Evolutionary conservation across 306 rosid species (phyloP).

Genomic region (Ammopiptanthus mongolicus): DNA sequence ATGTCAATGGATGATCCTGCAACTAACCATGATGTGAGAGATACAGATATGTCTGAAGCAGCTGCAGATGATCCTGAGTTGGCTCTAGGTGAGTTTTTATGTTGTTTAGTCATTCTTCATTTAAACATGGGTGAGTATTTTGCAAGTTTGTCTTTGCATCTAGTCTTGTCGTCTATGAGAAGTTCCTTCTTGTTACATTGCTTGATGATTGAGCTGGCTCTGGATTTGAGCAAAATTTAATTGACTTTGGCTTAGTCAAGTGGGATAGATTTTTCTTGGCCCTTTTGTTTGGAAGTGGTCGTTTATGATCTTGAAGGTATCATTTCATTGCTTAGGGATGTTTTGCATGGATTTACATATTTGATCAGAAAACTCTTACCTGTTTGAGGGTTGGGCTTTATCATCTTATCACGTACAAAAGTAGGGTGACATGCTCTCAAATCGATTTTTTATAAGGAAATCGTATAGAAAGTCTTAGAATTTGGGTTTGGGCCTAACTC

Average conservation of each 20-base stretch:
- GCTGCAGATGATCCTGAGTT: conserved; percentile 76
- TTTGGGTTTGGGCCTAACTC: too few relatives aligned
- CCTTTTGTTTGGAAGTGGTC: background rate
- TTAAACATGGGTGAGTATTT: background rate
- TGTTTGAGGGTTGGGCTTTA: background rate
- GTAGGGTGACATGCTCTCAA: too few relatives aligned
- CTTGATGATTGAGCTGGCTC: conserved; percentile 6
- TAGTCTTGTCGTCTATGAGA: background rate
- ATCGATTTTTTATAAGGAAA: too few relatives aligned
- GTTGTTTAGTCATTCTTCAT: background rate
- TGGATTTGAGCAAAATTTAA: background rate
- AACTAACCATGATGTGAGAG: conserved; percentile 51
- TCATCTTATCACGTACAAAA: too few relatives aligned
- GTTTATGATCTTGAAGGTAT: background rate
- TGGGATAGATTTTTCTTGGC: background rate
- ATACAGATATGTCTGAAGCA: conserved; percentile 85
- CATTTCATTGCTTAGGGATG: background rate
- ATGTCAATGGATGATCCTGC: conserved; percentile 96
- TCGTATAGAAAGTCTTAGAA: too few relatives aligned
- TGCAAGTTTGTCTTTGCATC: background rate
- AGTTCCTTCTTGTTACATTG: background rate
- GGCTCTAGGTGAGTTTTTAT: conserved; percentile 71
- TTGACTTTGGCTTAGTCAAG: background rate
- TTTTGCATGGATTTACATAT: background rate
- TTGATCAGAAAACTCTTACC: background rate